Evolutionary conservation across 768 basidiomycete species (phyloP).

Genomic region (Nidularia sp.): DNA sequence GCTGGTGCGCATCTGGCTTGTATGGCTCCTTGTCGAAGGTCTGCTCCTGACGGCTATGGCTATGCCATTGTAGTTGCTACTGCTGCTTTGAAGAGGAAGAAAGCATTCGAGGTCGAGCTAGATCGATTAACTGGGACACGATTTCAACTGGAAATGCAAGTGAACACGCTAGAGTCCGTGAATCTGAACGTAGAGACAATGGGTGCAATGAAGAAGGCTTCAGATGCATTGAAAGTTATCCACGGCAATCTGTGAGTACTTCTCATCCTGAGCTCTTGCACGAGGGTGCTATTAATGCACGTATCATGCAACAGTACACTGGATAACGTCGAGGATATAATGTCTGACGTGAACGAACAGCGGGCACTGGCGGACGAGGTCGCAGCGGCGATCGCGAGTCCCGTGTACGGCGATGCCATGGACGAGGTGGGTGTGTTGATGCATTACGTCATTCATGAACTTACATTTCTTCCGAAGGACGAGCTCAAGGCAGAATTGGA

Average conservation of each 20-base stretch:
- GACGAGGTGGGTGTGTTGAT: conserved; percentile 61
- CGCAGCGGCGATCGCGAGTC: conserved; percentile 80
- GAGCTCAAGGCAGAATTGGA: conserved; percentile 77
- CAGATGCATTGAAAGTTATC: conserved; percentile 84
- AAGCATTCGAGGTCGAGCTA: conserved; percentile 80
- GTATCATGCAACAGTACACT: conserved; percentile 34
- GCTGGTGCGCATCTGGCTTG: conserved; percentile 53
- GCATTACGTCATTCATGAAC: not conserved
- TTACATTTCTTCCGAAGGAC: conserved; percentile 43
- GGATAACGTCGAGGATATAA: conserved; percentile 86
- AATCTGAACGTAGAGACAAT: conserved; percentile 98
- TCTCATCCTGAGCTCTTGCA: not conserved
- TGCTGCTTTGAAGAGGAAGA: conserved; percentile 90
- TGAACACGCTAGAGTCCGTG: conserved; percentile 95
- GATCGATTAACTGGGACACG: conserved; percentile 82
- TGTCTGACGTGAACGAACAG: conserved; percentile 86
- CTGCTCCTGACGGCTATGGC: too few relatives aligned
- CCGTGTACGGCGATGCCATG: conserved; percentile 47
- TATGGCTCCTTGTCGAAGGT: too few relatives aligned
- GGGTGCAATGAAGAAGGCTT: conserved; percentile 94
- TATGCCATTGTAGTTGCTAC: conserved; percentile 61
- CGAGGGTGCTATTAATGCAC: conserved; percentile 30
- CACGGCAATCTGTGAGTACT: conserved; percentile 81
- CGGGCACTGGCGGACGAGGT: conserved; percentile 92
- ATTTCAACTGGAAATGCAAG: conserved; percentile 92